phyloP scores from a whole-genome alignment of 441 rosid species.

The Euphorbia schlechtendalii region DNA sequence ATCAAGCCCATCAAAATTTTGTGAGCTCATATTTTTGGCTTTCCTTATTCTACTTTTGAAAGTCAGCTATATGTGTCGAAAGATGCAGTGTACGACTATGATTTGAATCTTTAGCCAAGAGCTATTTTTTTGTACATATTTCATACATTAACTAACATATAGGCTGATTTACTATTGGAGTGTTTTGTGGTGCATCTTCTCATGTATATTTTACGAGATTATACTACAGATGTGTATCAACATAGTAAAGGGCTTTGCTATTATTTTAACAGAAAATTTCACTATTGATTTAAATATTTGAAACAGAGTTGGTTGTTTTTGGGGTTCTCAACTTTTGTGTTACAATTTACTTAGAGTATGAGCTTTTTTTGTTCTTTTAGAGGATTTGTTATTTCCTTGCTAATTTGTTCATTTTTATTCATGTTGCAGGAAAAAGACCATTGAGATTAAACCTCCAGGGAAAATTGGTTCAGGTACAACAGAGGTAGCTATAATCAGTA shows the following conservation, averaged over 20 bases:
- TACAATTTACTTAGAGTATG: neutral
- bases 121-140: neutral
- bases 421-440: constrained; percentile 49
- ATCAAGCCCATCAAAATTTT: constrained; percentile 67
- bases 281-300: neutral
- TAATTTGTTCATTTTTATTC: constrained; percentile 9
- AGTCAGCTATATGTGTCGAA: neutral
- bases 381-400: neutral
- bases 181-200: too few species aligned
- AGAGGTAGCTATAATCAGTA: constrained; percentile 44
- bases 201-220: neutral
- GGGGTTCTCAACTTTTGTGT: neutral
- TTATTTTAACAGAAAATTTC: neutral
- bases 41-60: too few species aligned
- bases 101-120: neutral
- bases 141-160: neutral
- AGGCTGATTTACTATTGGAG: neutral
- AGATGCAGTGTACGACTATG: neutral
- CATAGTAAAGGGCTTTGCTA: neutral
- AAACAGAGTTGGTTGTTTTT: too few species aligned
- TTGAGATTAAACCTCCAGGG: constrained; percentile 57
- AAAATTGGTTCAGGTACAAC: constrained; percentile 70
- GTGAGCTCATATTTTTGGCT: constrained; percentile 31
- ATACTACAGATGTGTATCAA: neutral
- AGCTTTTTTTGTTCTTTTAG: neutral